Conservation (phyloP, 2,329 filamentous ascomycete genomes). For the Colletotrichum sp. region DNA sequence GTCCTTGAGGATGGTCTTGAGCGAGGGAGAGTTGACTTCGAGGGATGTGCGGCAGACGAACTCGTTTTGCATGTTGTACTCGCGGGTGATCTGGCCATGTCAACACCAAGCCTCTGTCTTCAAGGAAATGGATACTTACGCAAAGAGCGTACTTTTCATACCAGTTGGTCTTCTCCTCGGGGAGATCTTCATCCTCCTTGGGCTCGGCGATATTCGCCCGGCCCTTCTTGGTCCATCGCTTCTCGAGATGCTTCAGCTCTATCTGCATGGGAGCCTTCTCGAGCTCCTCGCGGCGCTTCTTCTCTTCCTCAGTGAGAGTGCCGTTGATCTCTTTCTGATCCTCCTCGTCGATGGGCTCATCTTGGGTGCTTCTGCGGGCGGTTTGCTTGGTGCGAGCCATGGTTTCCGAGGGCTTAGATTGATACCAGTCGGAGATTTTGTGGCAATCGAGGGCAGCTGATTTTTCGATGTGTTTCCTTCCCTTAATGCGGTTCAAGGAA, state of each 20-base stretch:
- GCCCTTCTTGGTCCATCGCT: constrained; percentile 32
- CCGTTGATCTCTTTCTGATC: constrained; percentile 20
- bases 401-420: no score
- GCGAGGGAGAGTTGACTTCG: constrained; percentile 26
- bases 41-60: constrained; percentile 19
- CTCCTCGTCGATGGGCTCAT: constrained; percentile 18
- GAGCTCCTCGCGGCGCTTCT: constrained; percentile 25
- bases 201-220: constrained; percentile 31
- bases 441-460: not conserved
- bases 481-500: not conserved
- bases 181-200: constrained; percentile 29
- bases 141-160: constrained; percentile 34
- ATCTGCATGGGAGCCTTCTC: constrained; percentile 30
- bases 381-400: constrained; percentile 7
- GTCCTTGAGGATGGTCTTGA: constrained; percentile 25
- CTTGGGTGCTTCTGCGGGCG: not conserved
- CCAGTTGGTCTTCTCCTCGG: constrained; percentile 31
- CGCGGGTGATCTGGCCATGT: constrained; percentile 8
- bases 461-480: not conserved
- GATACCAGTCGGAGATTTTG: no score
- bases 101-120: not conserved
- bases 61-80: constrained; percentile 24
- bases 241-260: constrained; percentile 36
- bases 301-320: constrained; percentile 23
- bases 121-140: not conserved